These are phyloP conservation scores for Ochetophila trinervis DNA, from an alignment of 306 rosid genomes.

Conservation along the genomic window DNA sequence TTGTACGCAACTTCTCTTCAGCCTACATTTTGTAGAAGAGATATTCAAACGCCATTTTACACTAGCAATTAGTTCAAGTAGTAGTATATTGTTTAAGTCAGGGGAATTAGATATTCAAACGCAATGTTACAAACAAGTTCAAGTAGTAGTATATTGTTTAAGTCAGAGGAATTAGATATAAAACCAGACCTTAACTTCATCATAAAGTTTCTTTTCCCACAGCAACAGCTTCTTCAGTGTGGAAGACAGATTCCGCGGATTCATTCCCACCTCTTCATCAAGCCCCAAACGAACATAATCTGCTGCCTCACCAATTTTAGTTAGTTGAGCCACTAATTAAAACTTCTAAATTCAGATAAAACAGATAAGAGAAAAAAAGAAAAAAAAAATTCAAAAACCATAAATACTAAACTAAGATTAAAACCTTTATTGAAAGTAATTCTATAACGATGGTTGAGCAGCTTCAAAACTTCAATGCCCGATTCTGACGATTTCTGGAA, in stretches of 20 bases:
- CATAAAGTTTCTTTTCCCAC: constrained; percentile 86
- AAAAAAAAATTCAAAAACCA: too few relatives aligned
- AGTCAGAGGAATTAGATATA: not conserved
- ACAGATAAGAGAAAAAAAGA: not conserved
- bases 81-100: not conserved
- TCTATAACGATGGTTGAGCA: constrained; percentile 49
- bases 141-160: not conserved
- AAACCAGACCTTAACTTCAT: constrained; percentile 69
- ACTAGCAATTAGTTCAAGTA: not conserved
- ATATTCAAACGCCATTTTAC: not conserved
- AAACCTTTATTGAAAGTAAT: constrained; percentile 48
- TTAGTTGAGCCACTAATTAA: not conserved
- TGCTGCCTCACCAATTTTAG: constrained; percentile 30
- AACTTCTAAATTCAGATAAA: not conserved
- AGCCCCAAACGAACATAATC: constrained; percentile 32
- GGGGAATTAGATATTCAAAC: not conserved
- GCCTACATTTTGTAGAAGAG: constrained; percentile 37
- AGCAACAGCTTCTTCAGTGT: constrained; percentile 54
- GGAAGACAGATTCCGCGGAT: constrained; percentile 39
- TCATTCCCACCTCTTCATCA: constrained; percentile 30
- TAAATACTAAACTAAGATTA: not conserved
- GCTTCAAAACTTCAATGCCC: constrained; percentile 44
- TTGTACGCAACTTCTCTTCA: constrained; percentile 67
- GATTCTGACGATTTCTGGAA: constrained; percentile 66
- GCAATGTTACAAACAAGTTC: not conserved